Base-by-base conservation (phyloP, 805 yeast species). In the Monosporozyma yasuniensis region DNA sequence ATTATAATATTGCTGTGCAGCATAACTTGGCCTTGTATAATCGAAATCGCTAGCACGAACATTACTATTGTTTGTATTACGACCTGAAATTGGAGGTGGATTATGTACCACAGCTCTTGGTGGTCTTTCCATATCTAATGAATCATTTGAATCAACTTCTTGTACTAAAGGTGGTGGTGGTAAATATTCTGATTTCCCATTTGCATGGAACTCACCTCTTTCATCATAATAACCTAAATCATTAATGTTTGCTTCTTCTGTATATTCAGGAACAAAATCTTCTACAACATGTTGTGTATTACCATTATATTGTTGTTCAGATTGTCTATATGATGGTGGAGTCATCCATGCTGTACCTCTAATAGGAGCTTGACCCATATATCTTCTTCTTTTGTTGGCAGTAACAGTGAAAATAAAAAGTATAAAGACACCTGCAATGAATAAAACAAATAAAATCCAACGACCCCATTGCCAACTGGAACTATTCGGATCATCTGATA, bases 271-370 rank as follows among this genome's bases (percentile, higher is more conserved):
- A 1, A 84, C 87, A 56, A 72, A 79, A 2, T 76, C 75, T 44
- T 75, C 77, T 8, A 72, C 67, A 41, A 50, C 43, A 4, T 47
- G 45, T 21, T 50, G 52, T 9, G 53, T 30, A 8, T 44, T 42
- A 14, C 59, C 58, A 22, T 74, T 70, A 55, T 79, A 76, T 51
- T 78, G 81, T 47, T 69, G 71, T 58, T 84, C 85, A 1, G 88
- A 77, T 56, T 81, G 87, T 44, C 72, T 63, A 60, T 87, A 87
- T 10, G 82, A 73, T 0, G 95, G 95, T 6, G 96, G 96, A 0
- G 93, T 84, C 71, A 88, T 79, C 95, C 95, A 85, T 10, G 85
- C 78, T 0, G 93, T 85, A 9, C 91, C 91, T 52, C 77, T 70
- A 1, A 87, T 71, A 0, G 96, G 95, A 25, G 68, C 71, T 53